These are phyloP conservation scores for Rhododendron henanense DNA, from an alignment of 148 eudicot species.

Conservation along the genomic window DNA sequence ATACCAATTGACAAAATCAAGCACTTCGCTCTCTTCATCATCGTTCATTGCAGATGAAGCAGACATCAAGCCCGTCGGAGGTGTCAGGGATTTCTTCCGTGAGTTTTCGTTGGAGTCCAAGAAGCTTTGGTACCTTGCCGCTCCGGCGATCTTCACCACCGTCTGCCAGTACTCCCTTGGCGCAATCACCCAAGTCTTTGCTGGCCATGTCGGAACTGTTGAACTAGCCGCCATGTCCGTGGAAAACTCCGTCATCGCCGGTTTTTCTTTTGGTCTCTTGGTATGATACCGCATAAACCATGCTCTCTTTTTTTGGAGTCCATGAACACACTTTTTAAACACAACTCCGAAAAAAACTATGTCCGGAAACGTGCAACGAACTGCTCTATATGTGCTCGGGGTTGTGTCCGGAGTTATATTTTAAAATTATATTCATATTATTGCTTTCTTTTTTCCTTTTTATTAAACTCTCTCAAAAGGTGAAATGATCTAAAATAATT, in stretches of 20 bases:
- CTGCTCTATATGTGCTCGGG: no score
- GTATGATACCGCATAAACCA: background rate
- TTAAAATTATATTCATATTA: no score
- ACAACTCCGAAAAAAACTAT: no score
- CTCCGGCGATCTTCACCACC: constrained; percentile 20
- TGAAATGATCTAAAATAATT: no score
- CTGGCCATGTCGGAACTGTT: constrained; percentile 21
- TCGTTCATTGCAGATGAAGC: constrained; percentile 2
- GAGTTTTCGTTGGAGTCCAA: constrained; percentile 13
- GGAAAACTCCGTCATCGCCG: constrained; percentile 17
- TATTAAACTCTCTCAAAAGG: no score
- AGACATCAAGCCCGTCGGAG: constrained; percentile 6
- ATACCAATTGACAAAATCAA: background rate
- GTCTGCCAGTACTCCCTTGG: constrained; percentile 21
- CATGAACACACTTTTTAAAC: no score
- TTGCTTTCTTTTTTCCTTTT: no score
- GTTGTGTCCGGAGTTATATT: no score
- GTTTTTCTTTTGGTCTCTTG: constrained; percentile 16
- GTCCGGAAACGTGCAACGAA: no score
- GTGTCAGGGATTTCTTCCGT: background rate
- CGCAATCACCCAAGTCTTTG: constrained; percentile 19
- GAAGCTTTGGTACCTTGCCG: constrained; percentile 22
- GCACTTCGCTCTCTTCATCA: background rate
- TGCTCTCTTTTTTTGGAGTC: background rate
- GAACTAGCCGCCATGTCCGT: constrained; percentile 23